Base-by-base conservation (phyloP, 208 protist genomes). In the Vickermania spadyakhi region DNA sequence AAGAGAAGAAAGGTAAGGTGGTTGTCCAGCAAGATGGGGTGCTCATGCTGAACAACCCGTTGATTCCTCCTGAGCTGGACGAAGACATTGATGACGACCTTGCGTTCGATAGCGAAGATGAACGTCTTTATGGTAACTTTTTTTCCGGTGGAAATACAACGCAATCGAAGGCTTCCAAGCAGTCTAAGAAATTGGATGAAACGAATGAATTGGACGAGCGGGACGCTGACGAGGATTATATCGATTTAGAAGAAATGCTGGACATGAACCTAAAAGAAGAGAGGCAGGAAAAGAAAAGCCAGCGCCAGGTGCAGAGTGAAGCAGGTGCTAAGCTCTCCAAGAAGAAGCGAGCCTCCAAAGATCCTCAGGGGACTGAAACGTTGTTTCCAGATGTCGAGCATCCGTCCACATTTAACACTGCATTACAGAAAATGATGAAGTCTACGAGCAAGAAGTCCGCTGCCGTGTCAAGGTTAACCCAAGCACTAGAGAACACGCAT, bases 31-130 rank as follows among this genome's bases (percentile, higher is more conserved):
- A 73, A 56, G n/a, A 65, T 2, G 86, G 86, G 0, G 75, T 73
- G 42, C 68, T 88, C n/a, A 86, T 82, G 66, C 72, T 86, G 28
- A 81, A 77, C 58, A 93, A 93, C 64, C 82, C 87, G 1, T 64
- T 88, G 7, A 95, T 95, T 41, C 89, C 85, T 11, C 67, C 80
- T 7, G 81, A 95, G 30, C 28, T 93, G 13, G 89, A 95, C 51
- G 89, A 95, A 62, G 89, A 95, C 66, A 89, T 95, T 52, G 85
- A 95, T 60, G 89, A 95, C 58, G 89, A 95, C 29, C 70, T 95
- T 21, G 89, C 89, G 42, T 95, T 95, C 68, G 81, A 95, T 66
- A 93, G 85, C 58, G 89, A 95, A 28, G 89, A 95, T 54, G 89
- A 95, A 60, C 62, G 68, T n/a, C 69, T 87, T 54, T 95, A 91